Evolutionary conservation across 495 filamentous ascomycete species (phyloP), one percentile per base, ranked within the genome.

Genomic region (Ascodesmis nigricans): DNA sequence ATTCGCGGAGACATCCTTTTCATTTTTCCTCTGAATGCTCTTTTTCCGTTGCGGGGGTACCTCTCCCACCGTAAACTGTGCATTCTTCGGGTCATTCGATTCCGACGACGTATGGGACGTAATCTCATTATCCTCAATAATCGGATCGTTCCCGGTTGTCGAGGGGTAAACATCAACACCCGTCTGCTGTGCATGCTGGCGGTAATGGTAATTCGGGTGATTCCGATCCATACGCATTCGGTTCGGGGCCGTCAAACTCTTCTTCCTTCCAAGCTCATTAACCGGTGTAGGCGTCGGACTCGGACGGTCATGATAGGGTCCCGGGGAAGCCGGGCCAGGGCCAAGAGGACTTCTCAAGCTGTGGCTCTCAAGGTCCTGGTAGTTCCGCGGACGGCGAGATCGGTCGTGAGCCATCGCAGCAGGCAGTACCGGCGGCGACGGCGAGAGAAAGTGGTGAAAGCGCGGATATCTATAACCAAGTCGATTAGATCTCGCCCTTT

Each of bases 201-300:
- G 69, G 53, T 95, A 95, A 49, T 91, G 67, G 50, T 91, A 95
- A 49, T 95, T 87, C 6, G 82, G 83, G 52, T 93, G 78, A 41
- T 82, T 76, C 36, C 57, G 63, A 38, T 81, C 74, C 38, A 83
- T 75, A 16, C 73, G 69, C 39, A 71, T 73, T 34, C 90, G 69
- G 50, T 99, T 87, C 2, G 90, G 90, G 41, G 75, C 66, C 40
- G 95, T 71, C 34, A 99, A 58, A 45, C 75, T 90, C 43, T 71
- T 69, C 53, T 91, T 93, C 29, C 80, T 64, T 14, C 62, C 53
- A 33, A 78, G 49, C 14, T 73, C 61, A 37, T 38, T 37, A 36
- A 21, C 30, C 43, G 54, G 31, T 24, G 58, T 40, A 43, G 53
- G 44, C 34, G 49, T 33, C 53, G 52, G 43, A 6, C 6, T 25